Base-by-base conservation (phyloP, 192 early-diverging fungal genomes). In the Mortierella alpina region DNA sequence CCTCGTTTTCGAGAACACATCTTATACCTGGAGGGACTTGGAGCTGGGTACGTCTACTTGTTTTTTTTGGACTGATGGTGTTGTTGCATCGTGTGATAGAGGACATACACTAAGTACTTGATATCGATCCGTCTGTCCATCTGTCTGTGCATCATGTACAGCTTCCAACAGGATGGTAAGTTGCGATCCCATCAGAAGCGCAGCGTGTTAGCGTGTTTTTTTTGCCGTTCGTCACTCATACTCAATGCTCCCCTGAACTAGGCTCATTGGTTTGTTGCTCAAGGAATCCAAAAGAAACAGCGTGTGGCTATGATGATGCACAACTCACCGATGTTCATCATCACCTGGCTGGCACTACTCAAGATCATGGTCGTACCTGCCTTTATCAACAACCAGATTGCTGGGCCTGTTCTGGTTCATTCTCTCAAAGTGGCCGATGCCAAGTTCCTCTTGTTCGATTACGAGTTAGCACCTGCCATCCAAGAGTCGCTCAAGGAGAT, bases 341-440 rank as follows among this genome's bases (percentile, higher is more conserved):
- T 88, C 46, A 46, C 71, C 5, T 85, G 84, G 70, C 82, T 93
- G 11, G 89, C 86, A 0, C 64, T 90, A 41, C 68, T 81, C 47
- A 92, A 93, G 68, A 84, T 93, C 41, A 90, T 88, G 5, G 86
- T 71, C 1, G 70, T 82, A 0, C 78, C 87, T 6, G 87, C 89
- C 12, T 82, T 92, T 39, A 86, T 93, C 72, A 93, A 93, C 83
- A 88, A 82, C 50, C 87, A 90, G 59, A 66, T 91, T 47, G 61
- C 70, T 13, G 85, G 83, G 0, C 56, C 68, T 7, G 72, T 81
- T 0, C 65, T 89, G 6, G 11, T 82, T 12, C 84, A 89, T 53
- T 83, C 77, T 18, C 67, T 89, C 54, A 83, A 80, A 42, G 66
- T 85, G 4, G 72, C 78, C 39, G 57, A 70, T 13, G 64, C 88